Percentiles rank a stretch among this genome's conserved stretches.
These are phyloP conservation scores for Blastocrithidia nonstop DNA, from an alignment of 208 protist species.

Conservation along the genomic window DNA sequence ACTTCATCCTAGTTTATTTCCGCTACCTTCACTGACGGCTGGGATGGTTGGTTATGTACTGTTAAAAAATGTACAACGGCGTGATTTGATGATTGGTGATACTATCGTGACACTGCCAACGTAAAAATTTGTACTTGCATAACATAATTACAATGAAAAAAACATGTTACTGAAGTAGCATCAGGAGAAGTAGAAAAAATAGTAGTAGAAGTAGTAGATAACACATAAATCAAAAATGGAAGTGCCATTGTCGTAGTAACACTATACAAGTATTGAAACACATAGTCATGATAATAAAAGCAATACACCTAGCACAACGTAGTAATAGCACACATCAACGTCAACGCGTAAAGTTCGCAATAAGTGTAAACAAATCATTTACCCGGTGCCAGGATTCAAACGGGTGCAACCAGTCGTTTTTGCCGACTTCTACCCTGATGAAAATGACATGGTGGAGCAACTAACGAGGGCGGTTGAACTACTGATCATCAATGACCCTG, in stretches of 20 bases:
- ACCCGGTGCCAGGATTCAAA: constrained; percentile 48
- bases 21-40: constrained; percentile 53
- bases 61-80: constrained; percentile 49
- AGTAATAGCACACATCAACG: too few relatives aligned
- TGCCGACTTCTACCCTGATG: constrained; percentile 91
- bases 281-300: too few relatives aligned
- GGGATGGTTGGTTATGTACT: constrained; percentile 95
- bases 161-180: too few relatives aligned
- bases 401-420: constrained; percentile 89
- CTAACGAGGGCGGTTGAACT: constrained; percentile 86
- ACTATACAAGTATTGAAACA: too few relatives aligned
- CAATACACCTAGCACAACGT: too few relatives aligned
- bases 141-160: too few relatives aligned
- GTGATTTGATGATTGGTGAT: constrained; percentile 91
- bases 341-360: too few relatives aligned
- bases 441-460: constrained; percentile 63
- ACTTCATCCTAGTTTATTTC: constrained; percentile 83
- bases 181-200: too few relatives aligned
- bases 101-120: constrained; percentile 79
- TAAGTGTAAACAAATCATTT: too few relatives aligned
- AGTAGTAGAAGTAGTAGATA: constrained; percentile 1
- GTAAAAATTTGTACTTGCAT: constrained; percentile 25
- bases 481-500: constrained; percentile 90
- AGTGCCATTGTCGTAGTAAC: background rate
- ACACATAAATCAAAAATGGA: background rate